Percentiles rank a stretch among this genome's conserved stretches.
These are phyloP conservation scores for Russula emetica DNA, from an alignment of 768 basidiomycete genomes.

Conservation along the genomic window DNA sequence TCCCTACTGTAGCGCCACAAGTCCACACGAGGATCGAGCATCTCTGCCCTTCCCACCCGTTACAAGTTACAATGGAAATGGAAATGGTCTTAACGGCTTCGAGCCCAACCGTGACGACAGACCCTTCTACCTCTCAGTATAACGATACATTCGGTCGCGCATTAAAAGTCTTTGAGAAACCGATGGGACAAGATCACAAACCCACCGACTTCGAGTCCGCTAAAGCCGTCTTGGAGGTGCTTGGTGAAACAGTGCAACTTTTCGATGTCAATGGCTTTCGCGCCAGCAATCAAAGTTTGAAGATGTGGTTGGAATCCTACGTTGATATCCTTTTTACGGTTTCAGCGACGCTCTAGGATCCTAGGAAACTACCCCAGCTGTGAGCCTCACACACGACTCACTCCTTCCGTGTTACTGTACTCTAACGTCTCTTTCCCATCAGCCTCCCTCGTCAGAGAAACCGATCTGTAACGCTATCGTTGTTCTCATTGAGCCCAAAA, in stretches of 20 bases:
- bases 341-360: conserved; percentile 1
- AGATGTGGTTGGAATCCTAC: background rate
- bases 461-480: background rate
- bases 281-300: background rate
- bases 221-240: background rate
- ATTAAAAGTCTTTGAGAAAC: background rate
- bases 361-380: background rate
- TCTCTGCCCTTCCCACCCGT: background rate
- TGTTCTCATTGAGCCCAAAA: background rate
- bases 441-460: background rate
- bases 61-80: too few species aligned
- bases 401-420: too few species aligned
- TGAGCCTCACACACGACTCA: background rate
- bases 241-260: background rate
- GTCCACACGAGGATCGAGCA: background rate
- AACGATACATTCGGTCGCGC: background rate
- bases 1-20: too few species aligned
- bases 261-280: background rate
- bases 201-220: background rate
- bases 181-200: background rate
- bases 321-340: background rate
- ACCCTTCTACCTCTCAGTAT: too few species aligned
- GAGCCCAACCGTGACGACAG: too few species aligned
- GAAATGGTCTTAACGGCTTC: too few species aligned
- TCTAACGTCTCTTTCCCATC: background rate